phyloP scores from a whole-genome alignment of 2,329 filamentous ascomycete species.

The Clonostachys rosea region DNA sequence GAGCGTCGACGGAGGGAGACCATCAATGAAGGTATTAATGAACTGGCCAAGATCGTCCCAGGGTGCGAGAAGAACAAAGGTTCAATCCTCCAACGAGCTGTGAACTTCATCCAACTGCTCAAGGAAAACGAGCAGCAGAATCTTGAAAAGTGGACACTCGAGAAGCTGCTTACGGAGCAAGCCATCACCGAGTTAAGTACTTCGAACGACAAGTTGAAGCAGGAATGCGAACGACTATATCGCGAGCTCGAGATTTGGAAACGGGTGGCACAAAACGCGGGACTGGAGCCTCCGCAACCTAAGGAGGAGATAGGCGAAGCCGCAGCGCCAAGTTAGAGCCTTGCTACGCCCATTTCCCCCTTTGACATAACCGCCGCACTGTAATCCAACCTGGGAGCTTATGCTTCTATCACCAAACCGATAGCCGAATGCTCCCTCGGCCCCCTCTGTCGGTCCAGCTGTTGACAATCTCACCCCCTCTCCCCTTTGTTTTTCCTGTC shows the following conservation, averaged over 20 bases:
- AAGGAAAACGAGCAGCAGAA: constrained; percentile 93
- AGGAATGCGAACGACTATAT: constrained; percentile 73
- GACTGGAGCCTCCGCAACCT: constrained; percentile 38
- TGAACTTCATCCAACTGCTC: constrained; percentile 89
- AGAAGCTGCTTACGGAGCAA: constrained; percentile 86
- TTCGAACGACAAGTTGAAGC: constrained; percentile 83
- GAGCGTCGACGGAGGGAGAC: constrained; percentile 95
- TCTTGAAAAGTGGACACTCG: constrained; percentile 88
- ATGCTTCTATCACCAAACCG: no score
- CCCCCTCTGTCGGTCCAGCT: no score
- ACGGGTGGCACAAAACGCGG: constrained; percentile 58
- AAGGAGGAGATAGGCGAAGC: constrained; percentile 22
- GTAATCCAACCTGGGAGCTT: no score
- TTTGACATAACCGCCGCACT: no score
- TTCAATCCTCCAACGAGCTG: constrained; percentile 87
- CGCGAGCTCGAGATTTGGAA: constrained; percentile 78
- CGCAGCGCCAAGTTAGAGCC: no score
- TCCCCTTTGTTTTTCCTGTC: no score
- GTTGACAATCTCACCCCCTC: no score
- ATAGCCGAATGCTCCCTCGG: no score
- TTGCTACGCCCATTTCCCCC: no score
- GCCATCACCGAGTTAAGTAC: constrained; percentile 83
- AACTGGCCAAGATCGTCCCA: constrained; percentile 94
- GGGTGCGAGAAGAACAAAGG: constrained; percentile 99
- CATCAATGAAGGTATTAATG: constrained; percentile 98